Percentiles rank a stretch among this genome's conserved stretches.
phyloP scores from a whole-genome alignment of 2,329 filamentous ascomycete species.

The Monosporascus ibericus region DNA sequence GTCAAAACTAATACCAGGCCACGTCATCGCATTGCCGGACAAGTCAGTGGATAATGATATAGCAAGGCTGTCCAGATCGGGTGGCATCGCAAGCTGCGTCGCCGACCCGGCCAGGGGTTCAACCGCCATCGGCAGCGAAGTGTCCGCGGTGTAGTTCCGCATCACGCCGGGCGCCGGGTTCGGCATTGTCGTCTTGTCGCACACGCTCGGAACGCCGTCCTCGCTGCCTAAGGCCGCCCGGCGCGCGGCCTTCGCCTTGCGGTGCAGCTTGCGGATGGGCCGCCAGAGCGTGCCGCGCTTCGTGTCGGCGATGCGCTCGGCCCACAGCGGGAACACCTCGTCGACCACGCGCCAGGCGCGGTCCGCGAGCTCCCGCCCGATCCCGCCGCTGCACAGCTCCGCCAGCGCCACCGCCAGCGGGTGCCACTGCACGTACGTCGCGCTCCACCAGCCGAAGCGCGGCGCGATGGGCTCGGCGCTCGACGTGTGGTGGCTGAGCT shows the following conservation, averaged over 20 bases:
- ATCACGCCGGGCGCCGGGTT: background rate
- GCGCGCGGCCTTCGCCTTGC: conserved; percentile 39
- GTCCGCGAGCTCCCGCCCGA: conserved; percentile 38
- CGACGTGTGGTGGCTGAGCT: conserved; percentile 28
- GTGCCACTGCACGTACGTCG: conserved; percentile 49
- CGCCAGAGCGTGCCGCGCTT: conserved; percentile 46
- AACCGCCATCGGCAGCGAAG: conserved; percentile 1
- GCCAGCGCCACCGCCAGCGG: conserved; percentile 46
- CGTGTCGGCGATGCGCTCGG: conserved; percentile 41
- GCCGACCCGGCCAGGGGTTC: conserved; percentile 1
- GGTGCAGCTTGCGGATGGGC: conserved; percentile 46
- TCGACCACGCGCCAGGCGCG: conserved; percentile 46
- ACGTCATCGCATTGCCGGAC: conserved; percentile 18
- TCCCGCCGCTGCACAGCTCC: conserved; percentile 43
- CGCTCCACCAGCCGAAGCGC: conserved; percentile 42
- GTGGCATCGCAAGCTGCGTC: conserved; percentile 3
- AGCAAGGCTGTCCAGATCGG: conserved; percentile 4
- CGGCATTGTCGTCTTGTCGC: background rate
- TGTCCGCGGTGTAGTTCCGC: background rate
- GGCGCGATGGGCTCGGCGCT: conserved; percentile 27
- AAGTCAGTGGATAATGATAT: conserved; percentile 5
- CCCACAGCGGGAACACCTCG: conserved; percentile 35
- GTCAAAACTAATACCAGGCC: conserved; percentile 19
- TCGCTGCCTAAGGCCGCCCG: conserved; percentile 18
- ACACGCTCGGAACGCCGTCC: background rate